Percentiles rank a stretch among this genome's conserved stretches.
Conservation (phyloP, 202 grass and related monocot genomes). For the Hordeum pubiflorum region DNA sequence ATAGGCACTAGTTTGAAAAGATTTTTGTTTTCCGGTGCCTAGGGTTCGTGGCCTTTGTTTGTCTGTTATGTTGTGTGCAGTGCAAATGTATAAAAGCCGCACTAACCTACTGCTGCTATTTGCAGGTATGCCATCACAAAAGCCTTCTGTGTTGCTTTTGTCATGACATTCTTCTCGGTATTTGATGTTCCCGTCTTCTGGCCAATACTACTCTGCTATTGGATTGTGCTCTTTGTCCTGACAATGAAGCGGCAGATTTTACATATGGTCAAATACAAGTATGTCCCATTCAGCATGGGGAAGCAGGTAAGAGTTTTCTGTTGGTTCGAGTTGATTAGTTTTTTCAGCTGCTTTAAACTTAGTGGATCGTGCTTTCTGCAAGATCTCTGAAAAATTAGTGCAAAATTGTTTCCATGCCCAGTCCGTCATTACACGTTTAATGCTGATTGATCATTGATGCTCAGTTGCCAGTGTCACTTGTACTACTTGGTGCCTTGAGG, state of each 20-base stretch:
- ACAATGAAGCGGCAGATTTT: conserved; percentile 87
- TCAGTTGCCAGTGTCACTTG: neutral
- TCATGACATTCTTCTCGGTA: conserved; percentile 88
- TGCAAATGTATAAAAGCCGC: neutral
- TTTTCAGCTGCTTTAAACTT: neutral
- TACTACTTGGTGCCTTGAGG: neutral
- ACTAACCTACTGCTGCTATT: conserved; percentile 5
- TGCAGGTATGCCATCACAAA: conserved; percentile 83
- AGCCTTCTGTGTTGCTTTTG: conserved; percentile 75
- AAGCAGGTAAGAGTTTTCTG: conserved; percentile 59
- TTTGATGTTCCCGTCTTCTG: conserved; percentile 89
- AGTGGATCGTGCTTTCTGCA: neutral
- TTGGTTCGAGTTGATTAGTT: neutral
- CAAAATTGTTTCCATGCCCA: neutral
- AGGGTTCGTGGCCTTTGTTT: neutral
- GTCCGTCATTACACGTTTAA: neutral
- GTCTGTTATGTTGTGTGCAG: neutral
- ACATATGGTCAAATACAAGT: conserved; percentile 88
- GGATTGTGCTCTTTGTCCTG: conserved; percentile 74
- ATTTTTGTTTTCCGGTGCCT: neutral
- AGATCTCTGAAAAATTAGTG: neutral
- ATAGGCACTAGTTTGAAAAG: neutral
- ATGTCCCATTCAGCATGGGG: conserved; percentile 68
- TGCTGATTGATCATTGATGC: neutral
- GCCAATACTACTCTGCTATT: conserved; percentile 82